Percentiles rank a stretch among this genome's conserved stretches.
Evolutionary conservation across 192 early-diverging fungal genomes (phyloP).

Genomic region (Blastocladiella britannica): DNA sequence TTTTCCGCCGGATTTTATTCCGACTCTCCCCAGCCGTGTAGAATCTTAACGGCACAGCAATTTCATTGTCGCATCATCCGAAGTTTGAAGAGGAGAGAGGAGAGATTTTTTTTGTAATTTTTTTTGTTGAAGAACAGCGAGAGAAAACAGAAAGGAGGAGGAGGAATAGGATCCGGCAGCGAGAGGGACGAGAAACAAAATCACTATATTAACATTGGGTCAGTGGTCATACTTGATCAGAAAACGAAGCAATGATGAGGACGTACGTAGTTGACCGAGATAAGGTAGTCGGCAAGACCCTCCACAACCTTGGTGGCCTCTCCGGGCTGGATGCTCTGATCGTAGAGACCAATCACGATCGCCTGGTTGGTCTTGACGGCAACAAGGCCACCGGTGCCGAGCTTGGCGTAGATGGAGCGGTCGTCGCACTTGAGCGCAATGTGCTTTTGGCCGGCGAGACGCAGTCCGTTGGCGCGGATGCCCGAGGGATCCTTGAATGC

Average conservation of each 20-base stretch:
- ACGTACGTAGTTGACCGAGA: constrained; percentile 35
- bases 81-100: too few species aligned
- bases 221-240: too few species aligned
- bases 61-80: too few species aligned
- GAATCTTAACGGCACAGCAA: too few species aligned
- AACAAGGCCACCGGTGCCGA: constrained; percentile 42
- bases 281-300: constrained; percentile 57
- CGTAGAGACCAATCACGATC: constrained; percentile 50
- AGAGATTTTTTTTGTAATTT: too few species aligned
- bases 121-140: too few species aligned
- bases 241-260: not conserved
- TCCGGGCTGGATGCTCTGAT: constrained; percentile 39
- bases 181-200: too few species aligned
- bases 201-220: too few species aligned
- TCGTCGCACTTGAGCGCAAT: constrained; percentile 43
- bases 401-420: constrained; percentile 55
- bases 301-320: constrained; percentile 53
- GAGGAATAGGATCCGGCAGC: too few species aligned
- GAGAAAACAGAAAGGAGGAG: too few species aligned
- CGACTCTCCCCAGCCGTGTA: too few species aligned
- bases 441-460: constrained; percentile 46
- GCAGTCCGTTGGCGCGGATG: constrained; percentile 42
- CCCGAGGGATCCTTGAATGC: constrained; percentile 38
- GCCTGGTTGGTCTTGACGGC: constrained; percentile 60
- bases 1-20: too few species aligned